phyloP scores from a whole-genome alignment of 148 eudicot species.

The Arctostaphylos glauca region DNA sequence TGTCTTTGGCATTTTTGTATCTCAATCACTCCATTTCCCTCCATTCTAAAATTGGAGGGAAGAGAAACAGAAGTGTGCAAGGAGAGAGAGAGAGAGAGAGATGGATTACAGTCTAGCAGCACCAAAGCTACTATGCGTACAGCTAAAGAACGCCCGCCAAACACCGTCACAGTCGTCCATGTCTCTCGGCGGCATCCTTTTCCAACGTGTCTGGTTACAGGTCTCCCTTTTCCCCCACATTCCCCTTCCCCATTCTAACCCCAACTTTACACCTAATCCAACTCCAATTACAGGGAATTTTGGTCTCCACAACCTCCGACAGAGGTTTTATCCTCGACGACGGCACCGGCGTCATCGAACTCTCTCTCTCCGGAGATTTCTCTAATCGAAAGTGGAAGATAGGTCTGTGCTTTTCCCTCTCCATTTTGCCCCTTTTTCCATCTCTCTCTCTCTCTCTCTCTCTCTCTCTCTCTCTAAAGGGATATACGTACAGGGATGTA shows the following conservation, averaged over 20 bases:
- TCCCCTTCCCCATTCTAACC: background rate
- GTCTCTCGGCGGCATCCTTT: slow-evolving; percentile 64
- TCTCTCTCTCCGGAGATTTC: slow-evolving; percentile 33
- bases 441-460: background rate
- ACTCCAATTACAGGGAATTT: slow-evolving; percentile 48
- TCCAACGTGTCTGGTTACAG: slow-evolving; percentile 92
- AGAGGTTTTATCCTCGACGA: slow-evolving; percentile 61
- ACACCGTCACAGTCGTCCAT: slow-evolving; percentile 35
- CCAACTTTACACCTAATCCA: background rate
- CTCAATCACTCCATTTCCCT: too few relatives aligned
- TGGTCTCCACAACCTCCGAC: slow-evolving; percentile 40
- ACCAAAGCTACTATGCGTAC: slow-evolving; percentile 58
- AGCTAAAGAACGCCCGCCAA: slow-evolving; percentile 44
- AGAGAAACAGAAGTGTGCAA: too few relatives aligned
- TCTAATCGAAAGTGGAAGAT: slow-evolving; percentile 35
- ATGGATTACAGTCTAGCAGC: slow-evolving; percentile 87
- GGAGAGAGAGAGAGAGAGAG: slow-evolving; percentile 7
- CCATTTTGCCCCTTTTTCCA: background rate
- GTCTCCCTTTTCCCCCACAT: slow-evolving; percentile 9
- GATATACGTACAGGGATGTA: slow-evolving; percentile 57
- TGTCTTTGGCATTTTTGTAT: too few relatives aligned
- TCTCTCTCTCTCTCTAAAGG: background rate
- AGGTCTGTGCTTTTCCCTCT: slow-evolving; percentile 19
- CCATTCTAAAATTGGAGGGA: too few relatives aligned
- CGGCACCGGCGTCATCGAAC: slow-evolving; percentile 66